Evolutionary conservation across 352 stramenopile genomes (phyloP), one percentile per base, ranked within the genome.

Genomic region (Phytophthora vignae): DNA sequence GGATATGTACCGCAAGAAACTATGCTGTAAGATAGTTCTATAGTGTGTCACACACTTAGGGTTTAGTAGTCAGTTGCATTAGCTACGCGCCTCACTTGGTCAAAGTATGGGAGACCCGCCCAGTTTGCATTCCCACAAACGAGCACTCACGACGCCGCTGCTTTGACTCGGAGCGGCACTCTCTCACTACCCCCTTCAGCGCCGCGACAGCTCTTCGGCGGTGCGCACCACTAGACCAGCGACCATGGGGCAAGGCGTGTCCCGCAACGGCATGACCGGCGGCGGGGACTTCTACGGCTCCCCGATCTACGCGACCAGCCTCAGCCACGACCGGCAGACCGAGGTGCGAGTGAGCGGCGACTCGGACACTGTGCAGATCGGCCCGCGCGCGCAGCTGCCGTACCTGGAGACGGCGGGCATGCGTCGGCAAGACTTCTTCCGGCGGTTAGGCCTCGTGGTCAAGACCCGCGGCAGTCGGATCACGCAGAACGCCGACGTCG

Each of bases 311-410:
- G 88, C 87, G 10, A 94, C 87, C 40, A 93, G 85, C 48, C 74
- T 96, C 49, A 96, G 89, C 60, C 87, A 96, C 70, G 89, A 96
- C 69, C 87, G 89, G 21, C 87, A 94, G 76, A 96, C 89, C 11
- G 87, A 96, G 22, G 87, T 96, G 9, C 82, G 87, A 31, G 69
- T 93, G n/a, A 85, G 78, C 49, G 85, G 80, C 53, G 78, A 85
- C 67, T 74, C 71, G 7, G 77, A 92, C 27, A 94, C 82, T 21
- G 81, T 90, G 50, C 86, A 92, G 70, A 83, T 96, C 49, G 89
- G 89, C 10, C 79, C 88, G 10, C 79, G 89, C 31, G 82, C 74
- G 53, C 79, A 90, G 50, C 73, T 96, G n/a, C 79, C 85, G 72
- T 84, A 89, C 50, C 71, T 96, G 54, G 87, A 94, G 19, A 81